Evolutionary conservation across 2,329 filamentous ascomycete species (phyloP).

Genomic region (Diaporthe citri): DNA sequence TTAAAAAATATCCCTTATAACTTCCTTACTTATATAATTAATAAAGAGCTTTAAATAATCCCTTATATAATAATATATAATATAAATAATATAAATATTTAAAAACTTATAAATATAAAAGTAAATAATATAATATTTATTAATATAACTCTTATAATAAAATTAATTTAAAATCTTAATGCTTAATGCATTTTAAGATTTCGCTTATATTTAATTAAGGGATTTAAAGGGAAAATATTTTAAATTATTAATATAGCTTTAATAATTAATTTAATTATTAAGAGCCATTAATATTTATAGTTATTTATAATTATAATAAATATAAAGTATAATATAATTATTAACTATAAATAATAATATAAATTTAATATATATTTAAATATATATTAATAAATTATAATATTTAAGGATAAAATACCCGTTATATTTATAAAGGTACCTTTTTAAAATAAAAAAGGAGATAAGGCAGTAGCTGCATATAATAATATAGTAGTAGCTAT

Average conservation of each 20-base stretch:
- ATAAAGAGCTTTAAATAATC: no score
- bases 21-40: no score
- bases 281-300: neutral
- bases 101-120: no score
- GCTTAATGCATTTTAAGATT: neutral
- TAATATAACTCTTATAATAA: no score
- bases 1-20: no score
- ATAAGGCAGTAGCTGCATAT: neutral
- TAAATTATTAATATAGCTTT: neutral
- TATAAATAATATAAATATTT: no score
- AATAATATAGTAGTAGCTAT: neutral
- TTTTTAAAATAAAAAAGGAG: no score
- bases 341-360: neutral
- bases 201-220: neutral
- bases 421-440: no score
- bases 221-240: neutral
- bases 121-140: no score
- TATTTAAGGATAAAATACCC: neutral
- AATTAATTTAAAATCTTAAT: neutral
- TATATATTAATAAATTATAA: neutral
- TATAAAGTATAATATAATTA: constrained; percentile 15
- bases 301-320: constrained; percentile 2
- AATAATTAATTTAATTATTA: neutral
- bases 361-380: neutral
- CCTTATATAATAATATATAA: no score